Evolutionary conservation across 2,329 filamentous ascomycete species (phyloP), one percentile per base, ranked within the genome.

Genomic region (Colletotrichum cordylinicola): DNA sequence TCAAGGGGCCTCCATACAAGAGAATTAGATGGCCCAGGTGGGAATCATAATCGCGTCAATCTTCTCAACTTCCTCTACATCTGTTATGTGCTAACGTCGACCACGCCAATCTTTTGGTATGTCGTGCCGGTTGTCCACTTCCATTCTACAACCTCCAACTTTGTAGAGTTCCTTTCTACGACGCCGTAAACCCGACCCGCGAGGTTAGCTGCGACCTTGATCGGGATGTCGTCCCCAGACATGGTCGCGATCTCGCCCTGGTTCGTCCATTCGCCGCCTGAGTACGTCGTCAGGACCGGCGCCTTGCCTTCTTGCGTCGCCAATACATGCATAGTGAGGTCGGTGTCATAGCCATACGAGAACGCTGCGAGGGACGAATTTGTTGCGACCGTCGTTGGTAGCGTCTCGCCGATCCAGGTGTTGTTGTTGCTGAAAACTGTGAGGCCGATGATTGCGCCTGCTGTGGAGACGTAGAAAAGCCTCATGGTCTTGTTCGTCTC

Each of bases 101-200:
- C 48, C 18, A 64, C 66, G 18, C 76, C 76, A 8, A 77, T 67
- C 24, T 72, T 75, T 31, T 69, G 67, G 35, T 77, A 77, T 15
- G 69, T 76, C n/a, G 58, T 77, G n/a, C 74, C 76, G n/a, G 70
- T 74, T 18, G 56, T 73, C 76, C 76, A 77, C 67, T 71, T 66
- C 76, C 76, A 77, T 33, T 76, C 76, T 6, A 73, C 65, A 6
- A 77, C 70, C 39, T 73, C 65, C 12, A 77, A 73, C n/a, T 37
- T 76, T 12, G 29, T 48, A 1, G 21, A 33, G 8, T 56, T 64
- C 27, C 74, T 60, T 68, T 73, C 69, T 1, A 76, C 69, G 8
- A 75, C 39, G 16, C 76, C 76, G 55, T 77, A 77, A 6, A 77
- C 76, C 27, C 76, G 66, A 6, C 73, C 76, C 6, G 43, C 76